Percentiles rank a stretch among this genome's conserved stretches.
These are phyloP conservation scores for Hippophae gyantsensis DNA, from an alignment of 306 rosid species.

Conservation along the genomic window DNA sequence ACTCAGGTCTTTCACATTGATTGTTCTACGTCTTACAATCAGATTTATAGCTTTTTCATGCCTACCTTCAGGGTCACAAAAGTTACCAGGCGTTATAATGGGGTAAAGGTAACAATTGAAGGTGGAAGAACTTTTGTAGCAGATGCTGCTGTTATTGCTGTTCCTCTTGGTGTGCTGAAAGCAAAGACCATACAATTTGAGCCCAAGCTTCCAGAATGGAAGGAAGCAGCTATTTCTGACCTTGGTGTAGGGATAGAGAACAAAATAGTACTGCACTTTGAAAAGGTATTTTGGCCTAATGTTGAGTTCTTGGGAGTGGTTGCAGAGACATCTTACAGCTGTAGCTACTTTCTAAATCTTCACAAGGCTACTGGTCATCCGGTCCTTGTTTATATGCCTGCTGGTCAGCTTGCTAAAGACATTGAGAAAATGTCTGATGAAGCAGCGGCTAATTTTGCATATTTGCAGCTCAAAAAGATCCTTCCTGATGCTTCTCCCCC, in stretches of 20 bases:
- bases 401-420: conserved; percentile 96
- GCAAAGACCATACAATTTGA: conserved; percentile 64
- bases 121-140: conserved; percentile 68
- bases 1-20: background rate
- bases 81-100: conserved; percentile 56
- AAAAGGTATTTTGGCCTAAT: conserved; percentile 96
- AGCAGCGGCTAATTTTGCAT: conserved; percentile 85
- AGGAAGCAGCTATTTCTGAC: conserved; percentile 75
- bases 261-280: conserved; percentile 76
- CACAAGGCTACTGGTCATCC: conserved; percentile 91
- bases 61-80: conserved; percentile 65
- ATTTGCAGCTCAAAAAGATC: conserved; percentile 65
- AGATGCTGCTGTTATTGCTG: conserved; percentile 74
- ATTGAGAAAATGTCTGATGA: conserved; percentile 98
- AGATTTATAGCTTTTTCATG: background rate
- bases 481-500: conserved; percentile 92
- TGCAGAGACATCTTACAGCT: conserved; percentile 79
- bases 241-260: conserved; percentile 90
- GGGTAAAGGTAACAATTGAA: conserved; percentile 68
- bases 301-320: conserved; percentile 97
- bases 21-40: conserved; percentile 4
- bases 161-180: conserved; percentile 91
- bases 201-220: conserved; percentile 97
- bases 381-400: conserved; percentile 97
- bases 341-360: conserved; percentile 99